Evolutionary conservation across 2,329 filamentous ascomycete species (phyloP).

Genomic region (Alternaria brassicicola): DNA sequence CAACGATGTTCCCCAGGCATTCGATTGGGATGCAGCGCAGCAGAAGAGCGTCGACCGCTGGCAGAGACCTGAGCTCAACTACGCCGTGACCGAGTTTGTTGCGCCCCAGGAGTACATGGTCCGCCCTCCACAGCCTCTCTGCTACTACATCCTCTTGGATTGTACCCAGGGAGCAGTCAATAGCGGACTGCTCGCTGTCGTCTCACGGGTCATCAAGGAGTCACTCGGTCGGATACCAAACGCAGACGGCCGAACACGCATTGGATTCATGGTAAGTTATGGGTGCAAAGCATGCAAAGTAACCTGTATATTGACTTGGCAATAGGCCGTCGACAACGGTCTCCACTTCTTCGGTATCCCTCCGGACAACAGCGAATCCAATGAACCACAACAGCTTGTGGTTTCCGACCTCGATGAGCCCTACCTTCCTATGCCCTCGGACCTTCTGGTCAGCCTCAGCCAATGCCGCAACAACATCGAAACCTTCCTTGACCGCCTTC

Average conservation of each 20-base stretch:
- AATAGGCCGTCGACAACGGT: conserved; percentile 79
- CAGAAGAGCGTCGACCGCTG: conserved; percentile 93
- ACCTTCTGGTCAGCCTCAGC: conserved; percentile 85
- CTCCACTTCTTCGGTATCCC: conserved; percentile 96
- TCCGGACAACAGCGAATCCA: conserved; percentile 82
- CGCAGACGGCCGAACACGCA: conserved; percentile 85
- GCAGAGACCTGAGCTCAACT: conserved; percentile 90
- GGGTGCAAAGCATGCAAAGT: background rate
- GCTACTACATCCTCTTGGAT: conserved; percentile 37
- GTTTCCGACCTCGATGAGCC: conserved; percentile 95
- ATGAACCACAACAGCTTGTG: conserved; percentile 88
- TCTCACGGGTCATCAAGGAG: conserved; percentile 90
- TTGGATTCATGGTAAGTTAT: conserved; percentile 77
- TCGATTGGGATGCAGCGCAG: conserved; percentile 93
- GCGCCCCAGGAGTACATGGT: conserved; percentile 99
- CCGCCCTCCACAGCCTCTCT: conserved; percentile 82
- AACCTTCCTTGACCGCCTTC: conserved; percentile 85
- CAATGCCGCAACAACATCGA: conserved; percentile 93
- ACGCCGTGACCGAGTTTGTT: conserved; percentile 96
- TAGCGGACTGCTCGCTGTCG: conserved; percentile 82
- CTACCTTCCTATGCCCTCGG: conserved; percentile 90
- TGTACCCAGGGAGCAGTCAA: conserved; percentile 71
- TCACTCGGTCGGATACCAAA: conserved; percentile 98
- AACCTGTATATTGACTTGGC: background rate
- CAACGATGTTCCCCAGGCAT: conserved; percentile 98